A percentile compares a stretch with the other conserved stretches of the same genome.
Evolutionary conservation across 2,329 filamentous ascomycete species (phyloP).

Genomic region (Emergomyces pasteurianus): DNA sequence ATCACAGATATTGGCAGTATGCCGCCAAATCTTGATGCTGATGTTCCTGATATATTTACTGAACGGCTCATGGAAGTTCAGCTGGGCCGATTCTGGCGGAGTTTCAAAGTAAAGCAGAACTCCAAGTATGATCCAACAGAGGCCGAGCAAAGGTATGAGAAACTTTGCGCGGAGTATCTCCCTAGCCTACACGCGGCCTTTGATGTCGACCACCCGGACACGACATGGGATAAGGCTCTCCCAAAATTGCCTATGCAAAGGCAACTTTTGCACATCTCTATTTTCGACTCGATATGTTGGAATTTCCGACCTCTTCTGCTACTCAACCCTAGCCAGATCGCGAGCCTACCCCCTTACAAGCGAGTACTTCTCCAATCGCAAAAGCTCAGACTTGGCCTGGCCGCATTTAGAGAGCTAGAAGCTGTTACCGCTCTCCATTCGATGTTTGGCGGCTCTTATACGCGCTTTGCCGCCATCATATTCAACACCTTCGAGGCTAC

Average conservation of each 20-base stretch:
- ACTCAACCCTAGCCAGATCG: neutral
- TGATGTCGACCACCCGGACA: neutral
- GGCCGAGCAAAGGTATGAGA: conserved; percentile 1
- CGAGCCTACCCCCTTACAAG: neutral
- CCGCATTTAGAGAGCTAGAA: neutral
- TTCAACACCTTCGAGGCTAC: conserved; percentile 1
- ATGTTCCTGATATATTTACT: neutral
- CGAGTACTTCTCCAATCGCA: neutral
- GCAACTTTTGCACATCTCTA: neutral
- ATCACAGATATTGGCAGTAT: neutral
- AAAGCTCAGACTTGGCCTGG: neutral
- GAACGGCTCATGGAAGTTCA: neutral
- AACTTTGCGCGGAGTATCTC: neutral
- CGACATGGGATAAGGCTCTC: neutral
- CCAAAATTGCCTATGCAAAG: conserved; percentile 2
- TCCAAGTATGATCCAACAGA: neutral
- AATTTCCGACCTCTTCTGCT: neutral
- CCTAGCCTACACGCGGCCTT: neutral
- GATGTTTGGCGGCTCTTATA: neutral
- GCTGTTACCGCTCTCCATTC: neutral
- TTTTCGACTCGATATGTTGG: conserved; percentile 1
- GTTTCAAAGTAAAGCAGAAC: neutral
- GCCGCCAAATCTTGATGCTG: neutral
- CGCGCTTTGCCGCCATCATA: conserved; percentile 1
- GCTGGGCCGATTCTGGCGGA: neutral